phyloP scores from a whole-genome alignment of 2,329 filamentous ascomycete genomes.

The Xylaria sp. region DNA sequence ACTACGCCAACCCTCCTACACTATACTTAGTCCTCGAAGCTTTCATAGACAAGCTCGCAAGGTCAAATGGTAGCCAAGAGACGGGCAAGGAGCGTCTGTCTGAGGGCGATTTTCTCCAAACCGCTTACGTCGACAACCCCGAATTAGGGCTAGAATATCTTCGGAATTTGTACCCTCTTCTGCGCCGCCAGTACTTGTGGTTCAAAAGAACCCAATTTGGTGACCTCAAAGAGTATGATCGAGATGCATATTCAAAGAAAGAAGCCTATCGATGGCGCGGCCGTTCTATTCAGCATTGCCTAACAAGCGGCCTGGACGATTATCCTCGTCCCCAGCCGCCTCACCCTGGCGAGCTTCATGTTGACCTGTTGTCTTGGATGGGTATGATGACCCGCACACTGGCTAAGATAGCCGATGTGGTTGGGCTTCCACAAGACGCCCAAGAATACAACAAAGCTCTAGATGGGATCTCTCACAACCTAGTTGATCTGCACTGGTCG shows the following conservation, averaged over 20 bases:
- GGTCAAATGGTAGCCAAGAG: constrained; percentile 60
- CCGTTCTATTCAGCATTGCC: constrained; percentile 83
- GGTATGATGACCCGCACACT: constrained; percentile 95
- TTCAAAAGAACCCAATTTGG: constrained; percentile 92
- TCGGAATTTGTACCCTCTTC: constrained; percentile 67
- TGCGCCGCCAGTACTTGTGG: constrained; percentile 93
- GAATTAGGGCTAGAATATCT: constrained; percentile 46
- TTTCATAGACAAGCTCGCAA: constrained; percentile 81
- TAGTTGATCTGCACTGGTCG: constrained; percentile 94
- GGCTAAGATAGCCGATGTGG: constrained; percentile 77
- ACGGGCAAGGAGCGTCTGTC: constrained; percentile 58
- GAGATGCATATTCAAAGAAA: constrained; percentile 85
- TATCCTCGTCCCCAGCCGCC: constrained; percentile 94
- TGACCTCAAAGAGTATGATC: constrained; percentile 90
- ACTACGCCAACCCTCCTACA: constrained; percentile 97
- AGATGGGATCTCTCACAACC: constrained; percentile 82
- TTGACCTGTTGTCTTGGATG: constrained; percentile 95
- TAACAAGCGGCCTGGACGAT: constrained; percentile 95
- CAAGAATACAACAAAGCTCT: constrained; percentile 77
- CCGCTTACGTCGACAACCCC: constrained; percentile 71
- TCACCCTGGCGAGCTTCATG: constrained; percentile 93
- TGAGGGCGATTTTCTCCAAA: constrained; percentile 60
- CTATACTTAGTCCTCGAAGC: constrained; percentile 88
- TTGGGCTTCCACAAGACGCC: constrained; percentile 82
- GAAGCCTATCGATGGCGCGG: constrained; percentile 97